Conservation (phyloP, 441 rosid species). For the Corymbia citriodora region DNA sequence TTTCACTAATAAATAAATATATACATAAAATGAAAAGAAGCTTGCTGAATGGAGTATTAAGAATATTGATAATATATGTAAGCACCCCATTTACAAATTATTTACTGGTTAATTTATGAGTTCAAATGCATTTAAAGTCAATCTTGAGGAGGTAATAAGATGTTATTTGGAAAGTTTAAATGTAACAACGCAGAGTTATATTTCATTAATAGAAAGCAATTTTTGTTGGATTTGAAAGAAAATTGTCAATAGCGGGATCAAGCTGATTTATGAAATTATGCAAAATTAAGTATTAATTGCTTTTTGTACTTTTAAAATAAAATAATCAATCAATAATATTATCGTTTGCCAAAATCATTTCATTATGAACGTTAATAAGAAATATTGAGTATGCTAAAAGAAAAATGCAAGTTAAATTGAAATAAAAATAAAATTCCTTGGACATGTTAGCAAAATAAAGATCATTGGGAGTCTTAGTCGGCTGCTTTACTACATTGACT, state of each 20-base stretch:
- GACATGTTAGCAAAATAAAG: neutral
- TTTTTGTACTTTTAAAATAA: neutral
- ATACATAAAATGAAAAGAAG: fast-evolving
- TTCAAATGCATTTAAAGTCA: neutral
- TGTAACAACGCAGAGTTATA: fast-evolving
- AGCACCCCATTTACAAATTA: fast-evolving
- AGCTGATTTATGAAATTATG: too few species aligned
- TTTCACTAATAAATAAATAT: too few species aligned
- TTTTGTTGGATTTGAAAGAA: too few species aligned
- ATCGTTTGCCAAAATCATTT: too few species aligned
- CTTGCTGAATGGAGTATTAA: neutral
- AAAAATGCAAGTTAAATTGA: too few species aligned
- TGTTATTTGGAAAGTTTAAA: neutral
- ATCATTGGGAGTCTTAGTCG: fast-evolving
- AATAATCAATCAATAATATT: too few species aligned
- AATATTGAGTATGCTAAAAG: too few species aligned
- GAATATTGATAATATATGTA: too few species aligned
- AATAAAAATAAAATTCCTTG: neutral
- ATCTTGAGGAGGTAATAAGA: fast-evolving
- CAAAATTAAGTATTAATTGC: fast-evolving
- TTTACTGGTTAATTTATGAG: fast-evolving
- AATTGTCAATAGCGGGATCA: fast-evolving
- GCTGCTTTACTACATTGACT: fast-evolving
- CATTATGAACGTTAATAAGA: fast-evolving
- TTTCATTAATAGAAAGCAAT: too few species aligned